Base-by-base conservation (phyloP, 2,329 filamentous ascomycete species). In the Cladophialophora yegresii region DNA sequence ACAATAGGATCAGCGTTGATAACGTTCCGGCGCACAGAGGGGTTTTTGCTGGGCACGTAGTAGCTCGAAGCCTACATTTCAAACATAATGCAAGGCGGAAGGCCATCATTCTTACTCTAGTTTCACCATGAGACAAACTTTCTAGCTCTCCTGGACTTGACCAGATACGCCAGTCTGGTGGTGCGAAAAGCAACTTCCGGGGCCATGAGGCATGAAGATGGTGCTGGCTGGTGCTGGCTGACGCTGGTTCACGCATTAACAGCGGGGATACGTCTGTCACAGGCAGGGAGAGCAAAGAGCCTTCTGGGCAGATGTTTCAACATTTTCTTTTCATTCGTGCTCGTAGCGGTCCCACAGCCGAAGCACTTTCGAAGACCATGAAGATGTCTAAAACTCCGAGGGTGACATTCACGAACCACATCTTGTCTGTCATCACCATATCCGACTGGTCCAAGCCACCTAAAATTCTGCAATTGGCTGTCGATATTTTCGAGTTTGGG, bases 321-420 rank as follows among this genome's bases (percentile, higher is more conserved):
- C 65, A 59, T 62, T 64, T 67, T 58, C 49, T 55, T 58, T 58
- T 53, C 56, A 58, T 62, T 33, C 54, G 50, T 67, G 62, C 65
- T 65, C 61, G 45, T 58, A 28, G 32, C 45, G 22, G 45, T 49
- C 47, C 47, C 59, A 59, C 62, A 65, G 65, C 65, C 60, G 65
- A 67, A 67, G 65, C 62, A 65, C 65, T 65, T 63, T 67, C 65
- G 57, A 62, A 58, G 62, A 62, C 62, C 65, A 67, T 55, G 59
- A 57, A 47, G 47, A 51, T 55, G 56, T 62, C 57, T 33, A 36
- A 53, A 53, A 49, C 32, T 22, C 54, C 33, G 26, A 20, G 56
- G 54, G 56, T 50, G 56, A 45, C 63, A 58, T 32, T 51, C 23
- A 58, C 36, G 54, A 36, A 56, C 33, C 33, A 45, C 9, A 22